phyloP scores from a whole-genome alignment of 257 asterid species.

The Striga asiatica region DNA sequence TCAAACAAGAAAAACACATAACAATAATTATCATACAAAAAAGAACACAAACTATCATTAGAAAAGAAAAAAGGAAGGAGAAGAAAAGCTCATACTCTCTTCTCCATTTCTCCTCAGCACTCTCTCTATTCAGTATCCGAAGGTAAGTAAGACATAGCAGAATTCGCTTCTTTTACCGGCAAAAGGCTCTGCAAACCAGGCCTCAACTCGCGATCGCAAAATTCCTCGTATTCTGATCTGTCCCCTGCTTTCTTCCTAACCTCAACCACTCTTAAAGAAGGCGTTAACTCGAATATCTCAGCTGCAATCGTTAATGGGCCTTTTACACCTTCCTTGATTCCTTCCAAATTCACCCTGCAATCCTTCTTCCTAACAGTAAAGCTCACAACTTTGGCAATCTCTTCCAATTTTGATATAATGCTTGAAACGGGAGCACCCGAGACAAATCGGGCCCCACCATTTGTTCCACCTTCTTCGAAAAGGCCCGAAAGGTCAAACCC shows the following conservation, averaged over 20 bases:
- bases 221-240: conserved; percentile 59
- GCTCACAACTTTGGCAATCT: conserved; percentile 80
- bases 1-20: not conserved
- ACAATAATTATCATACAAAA: conserved; percentile 12
- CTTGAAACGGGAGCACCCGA: conserved; percentile 69
- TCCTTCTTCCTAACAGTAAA: conserved; percentile 86
- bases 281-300: conserved; percentile 86
- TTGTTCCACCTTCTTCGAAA: conserved; percentile 78
- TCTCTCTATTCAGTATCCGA: conserved; percentile 45
- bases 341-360: conserved; percentile 76
- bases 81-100: no score
- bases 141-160: conserved; percentile 29
- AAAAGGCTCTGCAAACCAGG: conserved; percentile 60
- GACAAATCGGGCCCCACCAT: conserved; percentile 54
- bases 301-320: conserved; percentile 92
- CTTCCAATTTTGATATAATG: conserved; percentile 73
- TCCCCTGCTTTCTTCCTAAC: conserved; percentile 87
- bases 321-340: conserved; percentile 69
- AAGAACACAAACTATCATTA: no score
- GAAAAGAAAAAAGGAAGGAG: no score
- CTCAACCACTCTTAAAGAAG: conserved; percentile 78
- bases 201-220: conserved; percentile 54
- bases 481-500: conserved; percentile 85
- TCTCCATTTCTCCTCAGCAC: conserved; percentile 13
- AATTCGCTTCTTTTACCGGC: conserved; percentile 18